phyloP scores from a whole-genome alignment of 2,329 filamentous ascomycete genomes.

The Ophiostoma novo-ulmi region DNA sequence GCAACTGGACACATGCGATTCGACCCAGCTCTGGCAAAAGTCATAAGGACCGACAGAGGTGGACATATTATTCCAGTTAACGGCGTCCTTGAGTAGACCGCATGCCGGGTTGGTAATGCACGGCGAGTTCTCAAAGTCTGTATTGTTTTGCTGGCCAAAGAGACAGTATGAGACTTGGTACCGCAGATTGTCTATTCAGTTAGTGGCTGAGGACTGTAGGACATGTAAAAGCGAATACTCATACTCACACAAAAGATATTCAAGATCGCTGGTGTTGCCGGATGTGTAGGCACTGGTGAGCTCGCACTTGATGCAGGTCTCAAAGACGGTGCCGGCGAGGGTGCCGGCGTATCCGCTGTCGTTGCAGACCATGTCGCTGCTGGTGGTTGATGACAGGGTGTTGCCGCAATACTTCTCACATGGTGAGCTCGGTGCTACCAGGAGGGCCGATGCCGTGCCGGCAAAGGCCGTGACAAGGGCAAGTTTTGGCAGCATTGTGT shows the following conservation, averaged over 20 bases:
- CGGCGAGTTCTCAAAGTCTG: constrained; percentile 30
- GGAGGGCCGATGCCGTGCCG: constrained; percentile 33
- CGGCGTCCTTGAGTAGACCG: constrained; percentile 33
- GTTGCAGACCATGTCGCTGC: constrained; percentile 46
- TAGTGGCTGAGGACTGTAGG: background rate
- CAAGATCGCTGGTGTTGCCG: constrained; percentile 39
- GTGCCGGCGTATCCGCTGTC: constrained; percentile 39
- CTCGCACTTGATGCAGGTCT: constrained; percentile 45
- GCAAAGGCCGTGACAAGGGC: constrained; percentile 27
- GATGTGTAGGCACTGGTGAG: constrained; percentile 42
- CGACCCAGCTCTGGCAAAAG: constrained; percentile 23
- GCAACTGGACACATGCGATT: constrained; percentile 41
- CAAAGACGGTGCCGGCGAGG: constrained; percentile 42
- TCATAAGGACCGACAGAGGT: background rate
- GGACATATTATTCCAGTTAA: constrained; percentile 48
- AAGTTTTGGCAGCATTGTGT: constrained; percentile 24
- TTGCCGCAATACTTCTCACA: constrained; percentile 52
- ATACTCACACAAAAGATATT: constrained; percentile 40
- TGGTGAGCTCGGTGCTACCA: constrained; percentile 45
- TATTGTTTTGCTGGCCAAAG: constrained; percentile 41
- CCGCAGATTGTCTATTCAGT: constrained; percentile 41
- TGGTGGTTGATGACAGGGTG: constrained; percentile 44
- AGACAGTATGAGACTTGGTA: constrained; percentile 47
- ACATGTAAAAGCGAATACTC: background rate
- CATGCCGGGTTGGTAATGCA: constrained; percentile 41